These are phyloP conservation scores for Nidula niveotomentosa DNA, from an alignment of 1,284 basidiomycete genomes.

Conservation along the genomic window DNA sequence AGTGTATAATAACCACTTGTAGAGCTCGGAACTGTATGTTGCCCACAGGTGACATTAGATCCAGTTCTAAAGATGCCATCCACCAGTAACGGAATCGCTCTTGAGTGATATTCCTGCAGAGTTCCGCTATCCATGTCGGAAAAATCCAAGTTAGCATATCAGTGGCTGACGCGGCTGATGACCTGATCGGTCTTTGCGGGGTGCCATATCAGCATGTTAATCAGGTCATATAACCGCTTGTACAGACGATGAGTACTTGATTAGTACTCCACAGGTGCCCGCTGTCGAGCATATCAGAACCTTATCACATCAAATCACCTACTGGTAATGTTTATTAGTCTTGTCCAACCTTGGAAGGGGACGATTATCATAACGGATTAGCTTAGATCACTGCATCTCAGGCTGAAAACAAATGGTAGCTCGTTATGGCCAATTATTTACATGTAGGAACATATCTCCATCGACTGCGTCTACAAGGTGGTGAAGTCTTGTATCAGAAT, in stretches of 20 bases:
- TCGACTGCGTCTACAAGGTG: slow-evolving; percentile 13
- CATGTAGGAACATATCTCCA: slow-evolving; percentile 18
- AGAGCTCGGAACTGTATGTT: no score
- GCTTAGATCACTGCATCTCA: not conserved
- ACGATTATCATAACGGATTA: not conserved
- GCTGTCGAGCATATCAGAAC: not conserved
- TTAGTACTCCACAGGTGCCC: not conserved
- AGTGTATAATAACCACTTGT: no score
- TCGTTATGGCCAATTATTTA: slow-evolving; percentile 3
- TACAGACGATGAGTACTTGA: not conserved
- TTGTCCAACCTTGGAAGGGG: not conserved
- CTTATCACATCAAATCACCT: not conserved
- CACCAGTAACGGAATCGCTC: no score
- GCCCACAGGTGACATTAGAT: no score
- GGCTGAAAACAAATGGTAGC: not conserved
- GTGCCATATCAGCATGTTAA: not conserved
- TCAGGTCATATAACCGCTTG: not conserved
- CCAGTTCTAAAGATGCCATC: no score
- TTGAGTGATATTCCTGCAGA: no score
- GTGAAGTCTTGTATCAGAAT: slow-evolving; percentile 1
- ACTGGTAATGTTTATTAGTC: not conserved
- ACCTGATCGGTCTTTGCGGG: not conserved
- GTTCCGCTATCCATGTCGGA: no score
- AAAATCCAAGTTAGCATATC: no score
- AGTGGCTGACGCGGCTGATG: not conserved